These are phyloP conservation scores for Hermanozyma aechmeae DNA, from an alignment of 805 yeast genomes.

Conservation along the genomic window DNA sequence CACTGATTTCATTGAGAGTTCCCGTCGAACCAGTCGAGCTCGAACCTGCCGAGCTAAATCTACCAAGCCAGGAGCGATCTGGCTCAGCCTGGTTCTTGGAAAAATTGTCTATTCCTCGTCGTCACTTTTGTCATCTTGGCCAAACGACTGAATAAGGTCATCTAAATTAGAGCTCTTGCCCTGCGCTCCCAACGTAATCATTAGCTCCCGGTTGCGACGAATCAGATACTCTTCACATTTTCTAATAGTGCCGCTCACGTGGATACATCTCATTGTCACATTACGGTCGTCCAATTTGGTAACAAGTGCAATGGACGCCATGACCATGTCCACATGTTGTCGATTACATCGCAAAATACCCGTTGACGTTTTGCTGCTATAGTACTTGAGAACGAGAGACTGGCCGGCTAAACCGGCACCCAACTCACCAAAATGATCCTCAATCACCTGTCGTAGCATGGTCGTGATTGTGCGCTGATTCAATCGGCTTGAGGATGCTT, in stretches of 20 bases:
- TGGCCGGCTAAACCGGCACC: slow-evolving; percentile 61
- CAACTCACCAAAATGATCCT: slow-evolving; percentile 65
- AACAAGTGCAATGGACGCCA: slow-evolving; percentile 59
- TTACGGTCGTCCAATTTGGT: slow-evolving; percentile 38
- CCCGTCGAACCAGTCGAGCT: too few species aligned
- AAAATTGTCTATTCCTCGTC: too few species aligned
- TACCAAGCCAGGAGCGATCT: too few species aligned
- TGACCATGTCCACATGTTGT: slow-evolving; percentile 48
- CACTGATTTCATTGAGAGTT: too few species aligned
- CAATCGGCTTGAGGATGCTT: slow-evolving; percentile 38
- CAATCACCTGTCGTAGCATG: slow-evolving; percentile 46
- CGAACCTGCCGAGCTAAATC: too few species aligned
- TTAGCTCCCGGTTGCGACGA: slow-evolving; percentile 29
- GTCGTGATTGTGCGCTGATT: slow-evolving; percentile 42
- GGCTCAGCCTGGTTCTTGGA: too few species aligned
- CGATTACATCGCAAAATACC: slow-evolving; percentile 77
- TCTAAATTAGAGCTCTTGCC: too few species aligned
- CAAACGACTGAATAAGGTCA: too few species aligned
- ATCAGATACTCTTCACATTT: slow-evolving; percentile 71
- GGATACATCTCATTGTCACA: slow-evolving; percentile 51
- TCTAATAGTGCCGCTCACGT: slow-evolving; percentile 80
- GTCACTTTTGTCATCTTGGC: too few species aligned
- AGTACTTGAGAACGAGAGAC: slow-evolving; percentile 63
- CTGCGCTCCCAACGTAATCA: slow-evolving; percentile 14
- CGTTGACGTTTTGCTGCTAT: slow-evolving; percentile 69